These are phyloP conservation scores for Backusella morwellensis DNA, from an alignment of 192 early-diverging fungal species.

Conservation along the genomic window DNA sequence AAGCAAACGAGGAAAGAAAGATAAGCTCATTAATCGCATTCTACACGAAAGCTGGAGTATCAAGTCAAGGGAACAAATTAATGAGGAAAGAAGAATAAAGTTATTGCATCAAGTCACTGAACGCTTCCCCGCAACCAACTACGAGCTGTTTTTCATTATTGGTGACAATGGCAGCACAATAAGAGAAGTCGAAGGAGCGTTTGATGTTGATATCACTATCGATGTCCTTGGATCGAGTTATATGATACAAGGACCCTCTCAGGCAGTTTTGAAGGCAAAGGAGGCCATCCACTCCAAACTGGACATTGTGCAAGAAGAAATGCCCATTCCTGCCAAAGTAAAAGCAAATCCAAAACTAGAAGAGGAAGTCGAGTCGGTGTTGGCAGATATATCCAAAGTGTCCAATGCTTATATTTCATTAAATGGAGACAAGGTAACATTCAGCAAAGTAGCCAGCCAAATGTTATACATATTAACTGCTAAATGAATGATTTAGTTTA, in stretches of 20 bases:
- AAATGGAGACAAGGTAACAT: not conserved
- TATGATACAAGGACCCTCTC: not conserved
- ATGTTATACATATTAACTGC: not conserved
- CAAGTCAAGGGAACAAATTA: not conserved
- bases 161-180: conserved; percentile 11
- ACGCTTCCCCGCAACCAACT: not conserved
- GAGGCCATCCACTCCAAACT: not conserved
- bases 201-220: conserved; percentile 5
- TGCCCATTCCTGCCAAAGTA: not conserved
- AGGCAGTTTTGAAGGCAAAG: not conserved
- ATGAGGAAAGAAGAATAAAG: not conserved
- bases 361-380: not conserved
- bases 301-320: not conserved
- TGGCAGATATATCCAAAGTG: conserved; percentile 12
- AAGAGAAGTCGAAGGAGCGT: not conserved
- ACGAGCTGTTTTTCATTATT: conserved; percentile 18
- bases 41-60: not conserved
- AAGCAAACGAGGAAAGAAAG: not conserved
- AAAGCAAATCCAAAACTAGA: not conserved
- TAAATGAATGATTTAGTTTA: not conserved
- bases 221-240: not conserved
- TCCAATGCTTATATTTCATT: conserved; percentile 10
- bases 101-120: not conserved
- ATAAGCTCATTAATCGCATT: not conserved
- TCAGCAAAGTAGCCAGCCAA: not conserved